Base-by-base conservation (phyloP, 2,329 filamentous ascomycete species). In the Talaromyces piceae region DNA sequence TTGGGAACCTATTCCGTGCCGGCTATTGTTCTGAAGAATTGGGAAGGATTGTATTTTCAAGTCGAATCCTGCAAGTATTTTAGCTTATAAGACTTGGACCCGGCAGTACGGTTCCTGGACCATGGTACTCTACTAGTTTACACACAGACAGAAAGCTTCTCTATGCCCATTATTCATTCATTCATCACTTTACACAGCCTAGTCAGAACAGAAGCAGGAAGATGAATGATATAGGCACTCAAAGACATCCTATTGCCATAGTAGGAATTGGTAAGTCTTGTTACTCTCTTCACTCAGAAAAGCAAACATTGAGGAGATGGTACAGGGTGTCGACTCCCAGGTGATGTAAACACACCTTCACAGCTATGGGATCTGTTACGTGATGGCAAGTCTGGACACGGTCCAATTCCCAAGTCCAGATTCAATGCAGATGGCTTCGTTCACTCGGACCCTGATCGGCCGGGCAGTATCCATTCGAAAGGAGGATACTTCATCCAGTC, bases 401-500 rank as follows among this genome's bases (percentile, higher is more conserved):
- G 23, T 13, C 43, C 43, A 18, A 25, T 45, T 13, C 43, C 43
- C 22, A 25, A 7, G 11, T 23, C 18, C 8, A 18, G 60, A 16
- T 59, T 56, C 51, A 57, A 60, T 23, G 37, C 31, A 9, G 51
- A 57, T 28, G 44, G n/a, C n/a, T 57, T 37, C 30, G 47, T 56
- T 26, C 50, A 56, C 39, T 39, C 50, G 16, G 20, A 46, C 4
- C 46, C 52, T 12, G 27, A 33, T 2, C 26, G 31, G 31, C 31
- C 26, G 4, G 18, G 8, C 2, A 33, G n/a, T 6, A 22, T 18
- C 13, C 7, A 22, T 13, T 13, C 16, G 4, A 8, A 8, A 11
- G 49, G 52, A 7, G 56, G 55, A 18, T 45, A 63, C 37, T 64
- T 63, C 45, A 28, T 64, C 6, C n/a, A 49, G 12, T 45, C 58